phyloP scores from a whole-genome alignment of 306 rosid species.

The Benincasa hispida region DNA sequence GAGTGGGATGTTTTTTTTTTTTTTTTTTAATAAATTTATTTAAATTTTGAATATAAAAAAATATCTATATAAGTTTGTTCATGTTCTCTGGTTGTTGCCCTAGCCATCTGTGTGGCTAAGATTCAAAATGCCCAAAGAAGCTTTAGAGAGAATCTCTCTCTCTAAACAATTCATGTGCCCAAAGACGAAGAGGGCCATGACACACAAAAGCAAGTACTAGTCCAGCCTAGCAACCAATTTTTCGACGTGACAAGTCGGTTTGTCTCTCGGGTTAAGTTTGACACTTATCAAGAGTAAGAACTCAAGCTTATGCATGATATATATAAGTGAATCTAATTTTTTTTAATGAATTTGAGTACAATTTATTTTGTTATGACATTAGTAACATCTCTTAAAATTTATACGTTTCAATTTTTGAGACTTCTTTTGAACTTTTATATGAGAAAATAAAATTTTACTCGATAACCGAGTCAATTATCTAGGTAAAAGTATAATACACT shows the following conservation, averaged over 20 bases:
- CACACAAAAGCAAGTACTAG: neutral
- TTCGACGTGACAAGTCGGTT: neutral
- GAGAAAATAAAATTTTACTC: too few species aligned
- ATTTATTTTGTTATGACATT: too few species aligned
- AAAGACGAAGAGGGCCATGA: neutral
- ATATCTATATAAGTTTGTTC: neutral
- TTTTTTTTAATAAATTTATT: too few species aligned
- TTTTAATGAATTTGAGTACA: too few species aligned
- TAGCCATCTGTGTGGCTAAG: neutral
- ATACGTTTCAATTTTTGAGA: too few species aligned
- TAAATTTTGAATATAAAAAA: neutral
- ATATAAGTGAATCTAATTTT: rapidly evolving
- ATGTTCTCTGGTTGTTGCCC: neutral
- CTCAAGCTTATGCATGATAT: neutral
- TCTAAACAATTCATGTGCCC: neutral
- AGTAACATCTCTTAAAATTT: too few species aligned
- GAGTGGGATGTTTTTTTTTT: neutral
- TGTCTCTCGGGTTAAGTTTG: neutral
- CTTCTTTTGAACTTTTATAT: too few species aligned
- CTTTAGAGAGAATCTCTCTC: neutral
- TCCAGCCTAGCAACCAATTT: neutral
- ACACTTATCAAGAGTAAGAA: neutral
- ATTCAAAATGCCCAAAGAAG: neutral
- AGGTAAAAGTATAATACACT: too few species aligned
- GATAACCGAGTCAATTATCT: too few species aligned